phyloP scores from a whole-genome alignment of 257 asterid species.

The Ocimum tenuiflorum region DNA sequence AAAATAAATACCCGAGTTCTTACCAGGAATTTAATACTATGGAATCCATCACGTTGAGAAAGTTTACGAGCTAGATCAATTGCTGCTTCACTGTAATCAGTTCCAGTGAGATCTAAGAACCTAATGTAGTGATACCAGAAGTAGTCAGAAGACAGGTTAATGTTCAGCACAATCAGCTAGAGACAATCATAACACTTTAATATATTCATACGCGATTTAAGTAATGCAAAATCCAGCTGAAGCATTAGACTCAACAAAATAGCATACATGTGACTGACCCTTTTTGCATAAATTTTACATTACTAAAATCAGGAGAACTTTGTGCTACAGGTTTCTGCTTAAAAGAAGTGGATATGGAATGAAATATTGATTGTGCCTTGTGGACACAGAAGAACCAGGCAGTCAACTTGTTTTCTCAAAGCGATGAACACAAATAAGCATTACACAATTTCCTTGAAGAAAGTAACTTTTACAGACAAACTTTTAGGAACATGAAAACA shows the following conservation, averaged over 20 bases:
- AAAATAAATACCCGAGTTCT: too few species aligned
- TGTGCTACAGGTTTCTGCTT: not conserved
- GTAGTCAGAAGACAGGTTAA: conserved; percentile 19
- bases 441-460: conserved; percentile 1
- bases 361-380: not conserved
- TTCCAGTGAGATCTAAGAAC: conserved; percentile 96
- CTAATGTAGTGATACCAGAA: conserved; percentile 34
- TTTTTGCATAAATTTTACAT: not conserved
- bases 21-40: conserved; percentile 73
- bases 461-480: too few species aligned
- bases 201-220: not conserved
- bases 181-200: not conserved
- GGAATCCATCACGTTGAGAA: conserved; percentile 79
- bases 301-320: not conserved
- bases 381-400: not conserved
- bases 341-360: not conserved
- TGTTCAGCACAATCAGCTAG: conserved; percentile 2
- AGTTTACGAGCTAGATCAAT: conserved; percentile 76
- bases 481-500: too few species aligned
- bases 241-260: not conserved
- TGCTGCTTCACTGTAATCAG: conserved; percentile 94
- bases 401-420: not conserved
- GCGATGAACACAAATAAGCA: not conserved
- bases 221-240: not conserved
- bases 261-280: not conserved